Evolutionary conservation across 108 stramenopile species (phyloP).

Genomic region (Thalassiosira profunda): DNA sequence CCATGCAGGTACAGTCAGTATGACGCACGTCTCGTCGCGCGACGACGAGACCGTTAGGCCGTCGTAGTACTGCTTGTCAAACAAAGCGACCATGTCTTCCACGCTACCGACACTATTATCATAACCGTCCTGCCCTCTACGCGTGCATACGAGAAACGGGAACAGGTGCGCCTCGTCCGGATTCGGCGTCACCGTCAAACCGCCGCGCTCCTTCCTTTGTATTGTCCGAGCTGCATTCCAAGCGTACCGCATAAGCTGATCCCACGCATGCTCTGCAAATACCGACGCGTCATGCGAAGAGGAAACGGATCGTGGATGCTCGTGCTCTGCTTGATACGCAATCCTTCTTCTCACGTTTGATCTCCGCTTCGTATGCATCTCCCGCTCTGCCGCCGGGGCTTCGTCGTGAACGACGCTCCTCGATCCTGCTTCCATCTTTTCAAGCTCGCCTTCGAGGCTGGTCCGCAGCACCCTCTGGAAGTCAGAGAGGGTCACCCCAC

Average conservation of each 20-base stretch:
- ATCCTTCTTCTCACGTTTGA: constrained; percentile 29
- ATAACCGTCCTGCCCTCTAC: neutral
- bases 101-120: neutral
- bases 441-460: constrained; percentile 40
- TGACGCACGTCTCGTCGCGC: constrained; percentile 26
- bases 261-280: constrained; percentile 29
- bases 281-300: neutral
- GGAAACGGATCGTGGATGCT: neutral
- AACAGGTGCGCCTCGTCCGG: constrained; percentile 4
- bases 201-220: neutral
- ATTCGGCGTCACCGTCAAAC: constrained; percentile 17
- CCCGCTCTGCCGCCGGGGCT: neutral
- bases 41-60: constrained; percentile 15
- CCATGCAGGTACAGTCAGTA: constrained; percentile 20
- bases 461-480: constrained; percentile 39
- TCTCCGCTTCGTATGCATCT: constrained; percentile 6
- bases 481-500: constrained; percentile 22
- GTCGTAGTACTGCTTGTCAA: constrained; percentile 31
- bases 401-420: neutral
- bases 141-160: constrained; percentile 37
- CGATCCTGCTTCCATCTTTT: constrained; percentile 20
- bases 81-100: constrained; percentile 22
- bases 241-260: constrained; percentile 22
- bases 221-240: constrained; percentile 27
- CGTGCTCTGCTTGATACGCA: neutral